A percentile compares a stretch with the other conserved stretches of the same genome.
These are phyloP conservation scores for Streptanthus diversifolius DNA, from an alignment of 345 rosid genomes.

Conservation along the genomic window DNA sequence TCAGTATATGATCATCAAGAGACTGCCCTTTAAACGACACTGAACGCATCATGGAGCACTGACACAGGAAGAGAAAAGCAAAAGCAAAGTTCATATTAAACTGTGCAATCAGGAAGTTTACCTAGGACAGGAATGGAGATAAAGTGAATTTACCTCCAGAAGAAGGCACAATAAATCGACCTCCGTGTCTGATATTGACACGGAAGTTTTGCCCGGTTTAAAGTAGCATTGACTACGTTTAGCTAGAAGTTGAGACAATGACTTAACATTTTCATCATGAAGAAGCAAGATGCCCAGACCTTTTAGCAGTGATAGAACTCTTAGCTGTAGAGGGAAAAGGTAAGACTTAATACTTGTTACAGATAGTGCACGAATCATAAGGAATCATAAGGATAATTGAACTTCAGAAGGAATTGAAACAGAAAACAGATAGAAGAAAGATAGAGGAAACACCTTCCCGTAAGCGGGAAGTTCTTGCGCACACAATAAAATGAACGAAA, in stretches of 20 bases:
- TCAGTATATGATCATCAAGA: constrained; percentile 51
- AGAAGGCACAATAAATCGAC: constrained; percentile 69
- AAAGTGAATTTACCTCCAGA: constrained; percentile 61
- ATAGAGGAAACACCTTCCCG: constrained; percentile 59
- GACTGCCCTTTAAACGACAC: constrained; percentile 32
- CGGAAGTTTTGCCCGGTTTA: constrained; percentile 41
- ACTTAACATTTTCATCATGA: constrained; percentile 50
- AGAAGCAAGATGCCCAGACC: constrained; percentile 61
- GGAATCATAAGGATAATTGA: neutral
- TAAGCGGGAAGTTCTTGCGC: constrained; percentile 53
- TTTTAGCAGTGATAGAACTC: constrained; percentile 65
- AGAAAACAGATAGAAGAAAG: constrained; percentile 7
- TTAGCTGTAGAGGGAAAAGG: constrained; percentile 50
- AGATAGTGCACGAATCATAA: neutral
- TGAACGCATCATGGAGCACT: constrained; percentile 59
- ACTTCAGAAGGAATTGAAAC: constrained; percentile 5
- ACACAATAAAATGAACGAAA: constrained; percentile 46
- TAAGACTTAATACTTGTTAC: neutral
- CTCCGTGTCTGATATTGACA: constrained; percentile 55
- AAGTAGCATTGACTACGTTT: constrained; percentile 48
- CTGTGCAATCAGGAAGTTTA: neutral
- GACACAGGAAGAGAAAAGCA: constrained; percentile 30
- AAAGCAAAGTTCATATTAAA: constrained; percentile 17
- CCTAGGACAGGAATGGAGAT: neutral
- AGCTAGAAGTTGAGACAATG: constrained; percentile 57